Conservation (phyloP, 2,329 filamentous ascomycete genomes). For the Fusarium dlaminii region DNA sequence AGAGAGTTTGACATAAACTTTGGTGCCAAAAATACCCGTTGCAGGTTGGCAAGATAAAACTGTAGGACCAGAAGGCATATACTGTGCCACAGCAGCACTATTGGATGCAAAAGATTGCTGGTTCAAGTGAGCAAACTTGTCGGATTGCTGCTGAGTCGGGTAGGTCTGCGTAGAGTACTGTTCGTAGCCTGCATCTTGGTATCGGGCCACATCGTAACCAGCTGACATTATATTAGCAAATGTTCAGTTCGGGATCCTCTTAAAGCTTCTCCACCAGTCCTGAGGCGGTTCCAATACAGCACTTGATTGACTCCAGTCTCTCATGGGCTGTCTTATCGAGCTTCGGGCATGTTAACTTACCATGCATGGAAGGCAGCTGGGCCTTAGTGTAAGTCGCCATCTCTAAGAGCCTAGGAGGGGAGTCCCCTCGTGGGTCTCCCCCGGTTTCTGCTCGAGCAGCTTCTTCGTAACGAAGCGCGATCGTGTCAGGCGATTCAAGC, state of each 20-base stretch:
- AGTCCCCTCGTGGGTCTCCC: conserved; percentile 65
- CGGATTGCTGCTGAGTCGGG: conserved; percentile 57
- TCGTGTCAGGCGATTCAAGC: conserved; percentile 66
- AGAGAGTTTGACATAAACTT: conserved; percentile 77
- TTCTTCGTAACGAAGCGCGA: conserved; percentile 67
- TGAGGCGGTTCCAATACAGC: neutral
- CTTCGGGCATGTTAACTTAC: conserved; percentile 63
- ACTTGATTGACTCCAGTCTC: conserved; percentile 10
- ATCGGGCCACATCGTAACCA: conserved; percentile 70
- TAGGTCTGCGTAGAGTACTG: conserved; percentile 61
- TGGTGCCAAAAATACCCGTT: conserved; percentile 74
- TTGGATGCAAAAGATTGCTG: conserved; percentile 68
- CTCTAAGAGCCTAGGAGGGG: conserved; percentile 54
- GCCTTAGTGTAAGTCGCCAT: conserved; percentile 76
- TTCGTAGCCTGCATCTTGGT: conserved; percentile 66
- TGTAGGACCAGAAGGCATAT: conserved; percentile 68
- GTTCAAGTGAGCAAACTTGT: conserved; percentile 63
- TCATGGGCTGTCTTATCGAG: conserved; percentile 36
- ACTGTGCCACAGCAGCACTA: conserved; percentile 70
- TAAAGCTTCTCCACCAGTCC: neutral
- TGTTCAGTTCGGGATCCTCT: neutral
- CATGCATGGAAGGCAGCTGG: conserved; percentile 79
- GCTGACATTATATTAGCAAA: conserved; percentile 32
- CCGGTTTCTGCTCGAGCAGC: conserved; percentile 62
- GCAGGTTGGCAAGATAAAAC: conserved; percentile 77